Evolutionary conservation across 306 rosid genomes (phyloP).

Genomic region (Aeschynomene evenia): DNA sequence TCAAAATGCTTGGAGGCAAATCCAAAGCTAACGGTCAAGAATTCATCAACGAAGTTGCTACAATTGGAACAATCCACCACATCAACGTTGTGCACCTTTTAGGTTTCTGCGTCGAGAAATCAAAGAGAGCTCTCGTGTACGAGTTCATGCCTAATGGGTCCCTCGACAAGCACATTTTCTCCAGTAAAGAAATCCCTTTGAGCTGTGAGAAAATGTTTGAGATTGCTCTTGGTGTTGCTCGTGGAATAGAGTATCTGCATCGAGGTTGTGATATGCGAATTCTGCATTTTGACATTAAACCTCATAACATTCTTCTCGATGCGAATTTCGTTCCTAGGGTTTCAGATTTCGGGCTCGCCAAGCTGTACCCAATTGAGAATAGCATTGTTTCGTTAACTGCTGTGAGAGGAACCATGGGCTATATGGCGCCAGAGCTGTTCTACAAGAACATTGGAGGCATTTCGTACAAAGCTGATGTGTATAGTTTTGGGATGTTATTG

Average conservation of each 20-base stretch:
- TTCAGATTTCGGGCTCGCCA: conserved; percentile 8
- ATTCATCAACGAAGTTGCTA: too few species aligned
- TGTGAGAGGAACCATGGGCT: background rate
- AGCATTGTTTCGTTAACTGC: background rate
- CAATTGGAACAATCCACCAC: too few species aligned
- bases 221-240: conserved; percentile 22
- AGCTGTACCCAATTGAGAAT: background rate
- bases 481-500: conserved; percentile 2
- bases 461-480: background rate
- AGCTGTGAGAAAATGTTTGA: background rate
- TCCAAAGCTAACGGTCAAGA: background rate
- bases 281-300: conserved; percentile 24
- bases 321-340: background rate
- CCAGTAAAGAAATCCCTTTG: background rate
- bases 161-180: background rate
- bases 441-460: background rate
- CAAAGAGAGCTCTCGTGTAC: background rate
- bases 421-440: background rate
- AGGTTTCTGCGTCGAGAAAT: too few species aligned
- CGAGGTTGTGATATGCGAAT: conserved; percentile 21
- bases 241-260: conserved; percentile 3
- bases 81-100: too few species aligned
- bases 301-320: background rate
- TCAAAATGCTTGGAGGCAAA: conserved; percentile 26
- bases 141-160: conserved; percentile 18